Evolutionary conservation across 75 land plant species (phyloP), one percentile per base, ranked within the genome.

Genomic region (Pinus tabuliformis): DNA sequence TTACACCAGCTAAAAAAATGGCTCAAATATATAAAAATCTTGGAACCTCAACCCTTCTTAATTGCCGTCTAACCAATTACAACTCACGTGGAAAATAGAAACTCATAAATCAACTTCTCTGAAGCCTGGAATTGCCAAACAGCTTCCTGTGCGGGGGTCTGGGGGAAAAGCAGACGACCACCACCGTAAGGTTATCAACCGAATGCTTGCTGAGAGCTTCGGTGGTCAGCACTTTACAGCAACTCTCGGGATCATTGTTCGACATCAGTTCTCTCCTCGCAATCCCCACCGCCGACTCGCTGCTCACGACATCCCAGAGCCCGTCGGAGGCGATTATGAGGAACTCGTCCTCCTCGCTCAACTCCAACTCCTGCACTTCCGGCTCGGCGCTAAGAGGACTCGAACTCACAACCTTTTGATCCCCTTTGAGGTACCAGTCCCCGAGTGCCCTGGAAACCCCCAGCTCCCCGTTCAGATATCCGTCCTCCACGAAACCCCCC

Each of bases 361-460:
- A 79, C 24, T 80, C 82, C 61, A 81, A 86, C 15, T 87, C 74
- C 57, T 83, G 90, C 76, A 92, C 82, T 66, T 92, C 92, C 36
- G 95, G 95, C 79, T 84, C 90, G n/a, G 85, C 74, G 24, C 65
- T 88, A 62, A 92, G 75, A 36, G 96, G 94, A 56, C 90, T 82
- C 11, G 28, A 58, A 52, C 86, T 78, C 15, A 33, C 58, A 7
- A 81, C 85, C 8, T 84, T 81, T 63, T 85, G 89, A 33, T 33
- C 33, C 14, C 84, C 89, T 62, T 89, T 85, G 79, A 93, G 81
- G 76, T 93, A 91, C 94, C 96, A 93, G 72, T 93, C 92, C 37
- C 96, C 96, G 26, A 93, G 81, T 26, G 94, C 92, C n/a, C 96
- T 80, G 2, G 96, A 88, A n/a, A 93, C 92, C 37, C 87, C 79